Base-by-base conservation (phyloP, 2,329 filamentous ascomycete species). In the Colletotrichum limetticola region DNA sequence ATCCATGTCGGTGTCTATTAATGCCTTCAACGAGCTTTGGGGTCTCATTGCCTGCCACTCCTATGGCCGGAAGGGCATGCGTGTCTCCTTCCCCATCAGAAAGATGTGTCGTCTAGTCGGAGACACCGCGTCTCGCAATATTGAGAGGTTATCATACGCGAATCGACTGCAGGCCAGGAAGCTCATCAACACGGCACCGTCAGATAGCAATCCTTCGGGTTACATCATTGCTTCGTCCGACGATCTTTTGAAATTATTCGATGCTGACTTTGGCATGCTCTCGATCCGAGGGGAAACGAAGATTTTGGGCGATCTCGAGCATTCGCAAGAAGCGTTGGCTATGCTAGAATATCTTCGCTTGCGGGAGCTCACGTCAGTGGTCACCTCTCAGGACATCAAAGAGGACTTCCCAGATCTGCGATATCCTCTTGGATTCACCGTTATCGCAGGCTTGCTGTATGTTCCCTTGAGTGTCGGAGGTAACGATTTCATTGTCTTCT, bases 1-100 rank as follows among this genome's bases (percentile, higher is more conserved):
- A 0, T 97, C 94, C 75, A 98, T 98, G 95, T 97, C 95, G 0
- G 95, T 98, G 74, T 97, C 95, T 1, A 94, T 98, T 78, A 97
- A 95, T 75, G 94, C 94, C 0, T 97, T 97, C 77, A 88, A 90
- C 76, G 93, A 97, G 77, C 84, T 98, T 0, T 98, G 95, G 95
- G 95, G 95, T 0, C 84, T 98, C 32, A 95, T 98, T 53, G 91
- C 94, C 1, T 97, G 95, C 74, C 95, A 98, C 79, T 90, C 92
- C 0, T 97, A 97, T 77, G 95, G 93, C 0, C 71, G 82, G 2
- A 89, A 88, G 57, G 95, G 95, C 4, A 97, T 97, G 94, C 89
- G 95, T n/a, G 94, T 98, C 0, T 94, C 94, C 0, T 98, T 98
- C 78, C 95, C 95, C 0, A 95, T 97, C 61, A 89, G 95, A 14